Base-by-base conservation (phyloP, 371 early-diverging fungal species). In the Blakeslea trispora region DNA sequence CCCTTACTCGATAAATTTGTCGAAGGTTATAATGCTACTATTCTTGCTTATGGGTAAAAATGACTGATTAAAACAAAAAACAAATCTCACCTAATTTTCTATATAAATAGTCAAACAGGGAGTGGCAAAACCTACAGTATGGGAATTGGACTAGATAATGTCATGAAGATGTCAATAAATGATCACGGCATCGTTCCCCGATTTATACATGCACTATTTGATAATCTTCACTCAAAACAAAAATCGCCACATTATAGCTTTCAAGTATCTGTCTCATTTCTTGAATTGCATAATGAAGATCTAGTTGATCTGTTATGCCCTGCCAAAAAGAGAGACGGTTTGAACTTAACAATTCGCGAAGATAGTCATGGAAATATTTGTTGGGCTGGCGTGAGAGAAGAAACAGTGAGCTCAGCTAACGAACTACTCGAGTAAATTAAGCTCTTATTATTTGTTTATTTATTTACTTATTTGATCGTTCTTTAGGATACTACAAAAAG, bases 281-380 rank as follows among this genome's bases (percentile, higher is more conserved):
- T 96, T 14, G 99, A 99, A 71, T 72, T 99, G 34, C 97, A 99
- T 77, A 99, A 99, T 72, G 99, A 98, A 72, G 89, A 93, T 57
- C 70, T 95, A 10, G 83, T 87, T 28, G 95, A 96, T 72, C 81
- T 97, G 14, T 76, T 94, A 39, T 75, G 80, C 51, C 57, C 1
- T 81, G 81, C 11, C 93, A 5, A 81, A 85, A 22, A 94, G 90
- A 50, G 78, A 94, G 18, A 65, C 94, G 64, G 81, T 67, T 79
- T 81, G 78, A 31, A 50, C 42, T 45, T 45, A 35, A 61, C 88
- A 11, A 91, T 95, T 45, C 81, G 99, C 46, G 94, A 99, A 72
- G 98, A 99, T 74, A 72, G 82, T 24, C 81, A 86, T 41, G 98
- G 98, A 45, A 88, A 89, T 55, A 91, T 96, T 44, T 83, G 86